phyloP scores from a whole-genome alignment of 345 rosid genomes.

The Populus tremula region DNA sequence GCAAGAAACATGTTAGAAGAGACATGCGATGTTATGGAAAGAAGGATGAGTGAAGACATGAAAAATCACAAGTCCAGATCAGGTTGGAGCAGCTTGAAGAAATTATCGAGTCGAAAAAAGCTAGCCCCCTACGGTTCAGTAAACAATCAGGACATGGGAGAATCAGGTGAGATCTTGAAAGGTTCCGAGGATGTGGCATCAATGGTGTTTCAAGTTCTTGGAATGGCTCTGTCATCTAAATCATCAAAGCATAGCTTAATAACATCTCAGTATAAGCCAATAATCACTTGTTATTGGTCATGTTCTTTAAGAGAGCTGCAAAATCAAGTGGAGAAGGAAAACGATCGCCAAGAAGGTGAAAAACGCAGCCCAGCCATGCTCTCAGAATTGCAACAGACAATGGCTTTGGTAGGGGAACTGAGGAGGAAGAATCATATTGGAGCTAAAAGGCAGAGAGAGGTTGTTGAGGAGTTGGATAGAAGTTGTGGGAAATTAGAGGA shows the following conservation, averaged over 20 bases:
- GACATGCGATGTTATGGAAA: not conserved
- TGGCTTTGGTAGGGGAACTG: not conserved
- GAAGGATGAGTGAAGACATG: not conserved
- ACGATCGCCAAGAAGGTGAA: too few relatives aligned
- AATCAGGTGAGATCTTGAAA: not conserved
- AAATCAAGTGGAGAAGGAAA: not conserved
- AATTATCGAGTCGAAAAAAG: too few relatives aligned
- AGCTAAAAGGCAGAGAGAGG: too few relatives aligned
- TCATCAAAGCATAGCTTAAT: not conserved
- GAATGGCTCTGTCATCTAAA: not conserved
- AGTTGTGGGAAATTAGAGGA: not conserved
- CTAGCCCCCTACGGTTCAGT: too few relatives aligned
- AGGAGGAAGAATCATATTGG: not conserved
- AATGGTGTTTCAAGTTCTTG: not conserved
- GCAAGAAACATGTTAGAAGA: slow-evolving; percentile 1
- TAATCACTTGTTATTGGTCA: not conserved
- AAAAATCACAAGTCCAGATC: too few relatives aligned
- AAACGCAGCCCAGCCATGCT: not conserved
- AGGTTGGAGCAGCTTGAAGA: too few relatives aligned
- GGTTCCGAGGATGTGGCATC: not conserved
- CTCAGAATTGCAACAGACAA: not conserved
- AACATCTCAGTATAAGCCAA: not conserved
- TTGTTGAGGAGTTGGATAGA: not conserved
- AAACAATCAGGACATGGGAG: not conserved
- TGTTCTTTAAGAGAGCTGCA: not conserved